Conservation (phyloP, 2,329 filamentous ascomycete genomes). For the Metarhizium album region DNA sequence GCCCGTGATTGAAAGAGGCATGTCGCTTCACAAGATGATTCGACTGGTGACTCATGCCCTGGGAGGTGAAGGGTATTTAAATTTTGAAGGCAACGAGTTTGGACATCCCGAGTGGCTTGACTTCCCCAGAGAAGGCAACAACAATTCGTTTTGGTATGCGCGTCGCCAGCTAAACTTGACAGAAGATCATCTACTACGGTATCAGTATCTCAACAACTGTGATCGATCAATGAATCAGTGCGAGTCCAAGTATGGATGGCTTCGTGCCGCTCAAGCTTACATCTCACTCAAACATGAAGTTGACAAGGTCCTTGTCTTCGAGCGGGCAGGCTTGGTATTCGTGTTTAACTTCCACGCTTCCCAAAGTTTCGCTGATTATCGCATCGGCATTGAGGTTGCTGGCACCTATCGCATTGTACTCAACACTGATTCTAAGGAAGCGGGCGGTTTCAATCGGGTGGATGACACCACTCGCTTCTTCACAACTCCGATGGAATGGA, state of each 20-base stretch:
- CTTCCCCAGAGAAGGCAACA: conserved; percentile 87
- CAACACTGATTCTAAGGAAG: conserved; percentile 65
- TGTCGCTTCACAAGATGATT: conserved; percentile 96
- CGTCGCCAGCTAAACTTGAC: conserved; percentile 87
- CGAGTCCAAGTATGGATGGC: conserved; percentile 86
- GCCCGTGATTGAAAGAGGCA: conserved; percentile 76
- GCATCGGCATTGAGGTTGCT: conserved; percentile 72
- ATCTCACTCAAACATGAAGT: conserved; percentile 86
- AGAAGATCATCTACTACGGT: conserved; percentile 76
- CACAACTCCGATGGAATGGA: conserved; percentile 85
- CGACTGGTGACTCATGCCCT: conserved; percentile 83
- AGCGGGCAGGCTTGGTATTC: conserved; percentile 81
- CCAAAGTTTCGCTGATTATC: conserved; percentile 81
- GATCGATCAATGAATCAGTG: conserved; percentile 82
- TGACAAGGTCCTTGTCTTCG: conserved; percentile 94
- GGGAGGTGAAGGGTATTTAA: conserved; percentile 93
- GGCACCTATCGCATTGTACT: conserved; percentile 84
- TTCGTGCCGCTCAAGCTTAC: conserved; percentile 76
- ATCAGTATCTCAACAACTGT: conserved; percentile 87
- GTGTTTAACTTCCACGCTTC: conserved; percentile 92
- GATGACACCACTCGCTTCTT: conserved; percentile 80
- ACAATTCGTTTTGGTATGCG: conserved; percentile 90
- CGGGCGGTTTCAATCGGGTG: conserved; percentile 71
- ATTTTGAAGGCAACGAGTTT: conserved; percentile 98
- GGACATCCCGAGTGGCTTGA: conserved; percentile 98